Conservation (phyloP, 805 yeast species). For the Myxozyma nipponensis region DNA sequence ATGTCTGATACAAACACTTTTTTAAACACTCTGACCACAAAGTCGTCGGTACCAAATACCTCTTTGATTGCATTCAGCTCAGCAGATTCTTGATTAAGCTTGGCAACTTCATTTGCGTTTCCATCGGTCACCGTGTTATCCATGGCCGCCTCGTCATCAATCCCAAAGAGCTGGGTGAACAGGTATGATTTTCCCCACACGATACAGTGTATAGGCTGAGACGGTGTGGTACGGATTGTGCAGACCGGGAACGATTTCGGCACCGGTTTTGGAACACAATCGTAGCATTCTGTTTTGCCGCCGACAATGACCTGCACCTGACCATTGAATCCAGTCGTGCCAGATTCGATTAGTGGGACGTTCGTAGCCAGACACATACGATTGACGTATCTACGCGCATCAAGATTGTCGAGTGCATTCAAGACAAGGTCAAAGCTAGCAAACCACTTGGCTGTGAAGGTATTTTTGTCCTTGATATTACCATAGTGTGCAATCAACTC, state of each 20-base stretch:
- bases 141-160: conserved; percentile 46
- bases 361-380: conserved; percentile 68
- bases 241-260: conserved; percentile 94
- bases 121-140: conserved; percentile 62
- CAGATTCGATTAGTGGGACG: conserved; percentile 83
- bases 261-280: conserved; percentile 79
- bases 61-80: conserved; percentile 37
- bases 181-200: conserved; percentile 96
- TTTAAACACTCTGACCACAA: conserved; percentile 34
- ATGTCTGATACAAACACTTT: conserved; percentile 72
- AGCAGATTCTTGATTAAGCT: conserved; percentile 37
- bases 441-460: conserved; percentile 75
- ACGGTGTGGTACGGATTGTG: conserved; percentile 94
- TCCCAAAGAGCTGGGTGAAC: conserved; percentile 69
- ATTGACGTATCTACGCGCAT: conserved; percentile 88
- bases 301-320: conserved; percentile 91
- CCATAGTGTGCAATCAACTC: conserved; percentile 77
- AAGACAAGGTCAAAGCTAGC: conserved; percentile 70
- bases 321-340: conserved; percentile 93
- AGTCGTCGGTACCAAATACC: conserved; percentile 37
- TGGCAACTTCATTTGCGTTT: conserved; percentile 40
- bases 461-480: conserved; percentile 70
- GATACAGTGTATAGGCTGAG: conserved; percentile 91
- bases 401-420: conserved; percentile 87
- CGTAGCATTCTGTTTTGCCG: conserved; percentile 83